Base-by-base conservation (phyloP, 352 stramenopile species). In the Aphanomyces cochlioides region DNA sequence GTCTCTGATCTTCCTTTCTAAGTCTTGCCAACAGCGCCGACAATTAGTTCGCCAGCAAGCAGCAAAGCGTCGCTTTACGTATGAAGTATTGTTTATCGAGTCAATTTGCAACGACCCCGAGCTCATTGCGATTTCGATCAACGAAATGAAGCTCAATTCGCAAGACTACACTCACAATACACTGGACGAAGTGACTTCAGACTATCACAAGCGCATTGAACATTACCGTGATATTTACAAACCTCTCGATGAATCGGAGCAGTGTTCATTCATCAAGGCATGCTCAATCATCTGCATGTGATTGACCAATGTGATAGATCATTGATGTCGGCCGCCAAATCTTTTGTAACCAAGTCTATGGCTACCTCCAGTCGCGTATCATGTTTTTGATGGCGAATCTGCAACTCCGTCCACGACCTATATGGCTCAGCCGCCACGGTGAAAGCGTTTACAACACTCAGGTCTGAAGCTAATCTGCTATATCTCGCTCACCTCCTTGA, bases 401-500 rank as follows among this genome's bases (percentile, higher is more conserved):
- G 48, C 94, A 98, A 69, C 89, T 96, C 19, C 84, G 95, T 28
- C 92, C 93, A 56, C 88, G 96, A 13, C 93, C 92, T 7, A 99
- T 99, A 76, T 98, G 97, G 83, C 85, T 99, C 47, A 98, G 92
- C 61, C 91, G 97, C 50, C 96, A 99, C 77, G 97, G 97, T 43
- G 95, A 99, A 83, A 98, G 90, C 40, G 93, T 98, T 82, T 99
- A 98, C 84, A 99, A 99, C 77, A 88, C 96, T 59, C 82, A 98
- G 54, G 54, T 61, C 17, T 3, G 21, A 12, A 58, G 13, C 15
- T 8, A 58, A 37, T 36, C 21, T 12, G 19, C 15, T 8, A 58
- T 58, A 58, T 58, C 1, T 12, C 36, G 50, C 10, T 36, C n/a
- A 53, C n/a, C 2, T 15, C n/a, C 45, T 53, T 53, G 45, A 19